A percentile compares a stretch with the other conserved stretches of the same genome.
Conservation (phyloP, 116 monocot species). For the Posidonia oceanica region DNA sequence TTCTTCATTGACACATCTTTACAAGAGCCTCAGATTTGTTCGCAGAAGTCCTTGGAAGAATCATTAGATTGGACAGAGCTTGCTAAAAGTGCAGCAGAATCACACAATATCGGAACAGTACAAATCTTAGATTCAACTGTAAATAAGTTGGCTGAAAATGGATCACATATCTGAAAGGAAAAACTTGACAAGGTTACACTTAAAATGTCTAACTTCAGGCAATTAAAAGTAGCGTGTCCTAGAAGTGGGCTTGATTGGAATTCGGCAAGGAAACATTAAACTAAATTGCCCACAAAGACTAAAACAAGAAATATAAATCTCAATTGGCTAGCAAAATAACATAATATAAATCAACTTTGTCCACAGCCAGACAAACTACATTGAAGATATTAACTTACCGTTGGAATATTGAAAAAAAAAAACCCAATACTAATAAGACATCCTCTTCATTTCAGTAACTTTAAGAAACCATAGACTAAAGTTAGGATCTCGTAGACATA, state of each 20-base stretch:
- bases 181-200: background rate
- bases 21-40: slow-evolving; percentile 66
- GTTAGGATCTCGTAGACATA: too few species aligned
- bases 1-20: slow-evolving; percentile 48
- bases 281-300: too few species aligned
- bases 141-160: too few species aligned
- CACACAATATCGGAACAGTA: slow-evolving; percentile 66
- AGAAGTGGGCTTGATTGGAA: too few species aligned
- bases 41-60: slow-evolving; percentile 46
- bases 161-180: too few species aligned
- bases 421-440: too few species aligned
- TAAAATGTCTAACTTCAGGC: background rate
- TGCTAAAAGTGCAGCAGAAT: too few species aligned
- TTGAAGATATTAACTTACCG: too few species aligned
- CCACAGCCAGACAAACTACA: background rate
- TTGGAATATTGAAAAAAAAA: too few species aligned
- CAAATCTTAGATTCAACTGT: slow-evolving; percentile 25
- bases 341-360: background rate
- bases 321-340: background rate
- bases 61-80: slow-evolving; percentile 47
- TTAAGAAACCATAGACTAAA: too few species aligned
- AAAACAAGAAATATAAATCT: background rate
- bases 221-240: background rate
- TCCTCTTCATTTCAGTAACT: too few species aligned
- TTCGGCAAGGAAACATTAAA: background rate